phyloP scores from a whole-genome alignment of 306 rosid species.

The Castanopsis chinensis region DNA sequence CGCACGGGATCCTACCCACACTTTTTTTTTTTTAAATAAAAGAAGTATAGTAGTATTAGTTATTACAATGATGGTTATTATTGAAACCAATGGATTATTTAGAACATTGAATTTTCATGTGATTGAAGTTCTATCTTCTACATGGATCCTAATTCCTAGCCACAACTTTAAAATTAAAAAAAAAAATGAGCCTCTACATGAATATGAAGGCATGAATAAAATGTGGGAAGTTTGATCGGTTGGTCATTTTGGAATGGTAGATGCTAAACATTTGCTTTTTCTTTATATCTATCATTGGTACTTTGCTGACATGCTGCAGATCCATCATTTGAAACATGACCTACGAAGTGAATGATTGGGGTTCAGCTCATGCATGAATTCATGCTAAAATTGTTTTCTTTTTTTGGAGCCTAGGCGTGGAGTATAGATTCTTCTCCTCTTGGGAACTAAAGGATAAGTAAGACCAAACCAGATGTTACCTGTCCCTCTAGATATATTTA shows the following conservation, averaged over 20 bases:
- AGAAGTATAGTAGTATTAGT: neutral
- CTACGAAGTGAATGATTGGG: neutral
- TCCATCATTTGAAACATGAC: neutral
- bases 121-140: slow-evolving; percentile 10
- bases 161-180: no score
- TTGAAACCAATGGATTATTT: neutral
- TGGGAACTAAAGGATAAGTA: no score
- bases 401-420: no score
- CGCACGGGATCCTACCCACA: no score
- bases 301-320: slow-evolving; percentile 18
- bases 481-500: no score
- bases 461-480: no score
- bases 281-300: slow-evolving; percentile 11
- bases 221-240: slow-evolving; percentile 13
- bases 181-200: neutral
- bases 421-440: no score
- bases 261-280: slow-evolving; percentile 4
- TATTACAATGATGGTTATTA: neutral
- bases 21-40: neutral
- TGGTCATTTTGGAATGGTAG: slow-evolving; percentile 30
- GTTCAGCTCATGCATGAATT: no score
- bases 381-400: no score
- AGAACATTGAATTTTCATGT: slow-evolving; percentile 2
- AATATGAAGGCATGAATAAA: neutral
- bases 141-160: neutral